Evolutionary conservation across 78 protist species (phyloP).

Genomic region (Protostelium mycophagum): DNA sequence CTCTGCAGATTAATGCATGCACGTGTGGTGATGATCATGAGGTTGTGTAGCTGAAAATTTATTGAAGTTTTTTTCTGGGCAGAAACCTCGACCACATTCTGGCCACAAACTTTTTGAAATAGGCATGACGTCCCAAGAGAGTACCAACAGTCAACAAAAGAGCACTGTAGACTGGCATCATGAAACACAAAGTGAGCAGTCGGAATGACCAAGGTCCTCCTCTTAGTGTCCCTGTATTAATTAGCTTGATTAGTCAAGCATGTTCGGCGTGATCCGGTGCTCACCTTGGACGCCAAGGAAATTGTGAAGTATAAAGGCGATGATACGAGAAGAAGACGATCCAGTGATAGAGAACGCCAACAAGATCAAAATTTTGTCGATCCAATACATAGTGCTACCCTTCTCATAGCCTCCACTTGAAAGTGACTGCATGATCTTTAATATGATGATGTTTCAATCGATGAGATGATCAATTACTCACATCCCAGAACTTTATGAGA

Average conservation of each 20-base stretch:
- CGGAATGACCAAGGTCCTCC: background rate
- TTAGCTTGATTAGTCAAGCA: too few species aligned
- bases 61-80: background rate
- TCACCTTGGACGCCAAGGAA: background rate
- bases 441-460: too few species aligned
- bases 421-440: background rate
- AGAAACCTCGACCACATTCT: background rate
- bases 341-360: background rate
- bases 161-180: background rate
- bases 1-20: too few species aligned
- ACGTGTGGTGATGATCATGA: too few species aligned
- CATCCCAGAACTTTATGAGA: too few species aligned
- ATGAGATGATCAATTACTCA: too few species aligned
- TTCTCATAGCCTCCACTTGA: background rate
- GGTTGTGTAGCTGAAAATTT: too few species aligned
- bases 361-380: background rate
- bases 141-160: background rate
- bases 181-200: background rate
- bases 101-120: background rate
- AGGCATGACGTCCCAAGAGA: background rate
- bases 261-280: too few species aligned
- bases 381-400: background rate
- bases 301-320: background rate
- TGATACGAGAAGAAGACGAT: background rate
- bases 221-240: background rate